These are phyloP conservation scores for Sabuloglossum arenarium DNA, from an alignment of 495 filamentous ascomycete species.

Conservation along the genomic window DNA sequence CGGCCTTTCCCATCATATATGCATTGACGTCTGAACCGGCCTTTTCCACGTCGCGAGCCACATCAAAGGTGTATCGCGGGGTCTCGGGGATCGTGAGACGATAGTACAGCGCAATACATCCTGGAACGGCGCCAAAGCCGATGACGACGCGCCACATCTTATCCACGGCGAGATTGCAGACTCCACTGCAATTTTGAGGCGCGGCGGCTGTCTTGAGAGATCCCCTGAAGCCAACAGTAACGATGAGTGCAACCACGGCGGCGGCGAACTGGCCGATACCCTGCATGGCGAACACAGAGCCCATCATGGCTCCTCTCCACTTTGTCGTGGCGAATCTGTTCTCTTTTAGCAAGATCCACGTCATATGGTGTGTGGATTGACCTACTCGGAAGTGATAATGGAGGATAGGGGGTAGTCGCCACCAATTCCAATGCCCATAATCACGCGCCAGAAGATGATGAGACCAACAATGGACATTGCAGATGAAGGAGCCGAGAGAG, in stretches of 20 bases:
- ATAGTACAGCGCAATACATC: conserved; percentile 57
- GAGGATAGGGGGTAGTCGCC: conserved; percentile 74
- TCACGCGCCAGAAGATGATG: conserved; percentile 74
- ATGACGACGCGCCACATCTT: conserved; percentile 73
- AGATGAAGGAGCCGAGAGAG: conserved; percentile 43
- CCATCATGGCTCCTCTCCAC: conserved; percentile 79
- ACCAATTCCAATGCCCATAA: conserved; percentile 71
- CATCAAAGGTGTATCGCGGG: conserved; percentile 67
- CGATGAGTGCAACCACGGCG: conserved; percentile 48
- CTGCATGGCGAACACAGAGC: conserved; percentile 70
- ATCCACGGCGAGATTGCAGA: conserved; percentile 49
- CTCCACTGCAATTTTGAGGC: conserved; percentile 34
- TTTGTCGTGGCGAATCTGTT: conserved; percentile 57
- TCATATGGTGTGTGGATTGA: conserved; percentile 10
- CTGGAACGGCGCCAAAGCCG: conserved; percentile 63
- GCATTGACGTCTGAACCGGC: conserved; percentile 42
- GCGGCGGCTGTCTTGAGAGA: conserved; percentile 31
- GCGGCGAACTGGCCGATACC: conserved; percentile 56
- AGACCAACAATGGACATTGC: conserved; percentile 53
- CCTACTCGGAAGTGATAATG: conserved; percentile 64
- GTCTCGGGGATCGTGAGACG: conserved; percentile 80
- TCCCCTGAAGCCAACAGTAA: conserved; percentile 52
- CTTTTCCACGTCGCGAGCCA: conserved; percentile 49
- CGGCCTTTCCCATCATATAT: conserved; percentile 33
- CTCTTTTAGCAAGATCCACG: not conserved